Evolutionary conservation across 2,329 filamentous ascomycete species (phyloP), one percentile per base, ranked within the genome.

Genomic region (Paecilomyces formosus): DNA sequence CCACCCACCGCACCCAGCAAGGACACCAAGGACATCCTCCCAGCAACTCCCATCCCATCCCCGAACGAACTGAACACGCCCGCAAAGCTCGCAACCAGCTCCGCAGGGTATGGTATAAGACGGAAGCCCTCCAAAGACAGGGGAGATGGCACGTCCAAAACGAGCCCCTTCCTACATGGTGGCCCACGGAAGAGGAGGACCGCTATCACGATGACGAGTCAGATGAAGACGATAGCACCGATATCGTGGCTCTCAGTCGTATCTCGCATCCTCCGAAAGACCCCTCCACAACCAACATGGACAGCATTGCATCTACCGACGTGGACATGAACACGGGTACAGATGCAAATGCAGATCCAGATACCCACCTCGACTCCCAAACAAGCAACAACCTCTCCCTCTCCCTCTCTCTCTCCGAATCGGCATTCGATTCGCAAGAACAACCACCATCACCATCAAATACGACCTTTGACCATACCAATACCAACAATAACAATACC

Each of bases 121-220:
- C 12, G 6, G 24, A 22, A 33, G 11, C 12, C 13, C 11, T 22
- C 7, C 15, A 13, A 24, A 15, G 8, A 12, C 24, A 55, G n/a
- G 15, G 18, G 13, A 31, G 18, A n/a, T 31, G 26, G 45, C 30
- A 49, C 5, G 62, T 70, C 13, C 58, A 67, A n/a, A 61, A 71
- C 15, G 67, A 63, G 1, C 56, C 66, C 33, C 67, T 72, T 12
- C 70, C 71, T 3, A 66, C 67, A 3, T 66, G 69, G 13, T 71
- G 64, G 63, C 56, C 62, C 3, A 62, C 62, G 22, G 61, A 61
- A 21, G 45, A 59, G 51, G 60, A 60, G 55, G 56, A 59, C 15
- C 55, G 11, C 9, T 55, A 56, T 24, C n/a, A 18, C 45, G 22
- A n/a, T 15, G 35, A 60, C 21, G n/a, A 4, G 6, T 45, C n/a